Evolutionary conservation across 139 green algal species (phyloP).

Genomic region (Pseudopediastrum boryanum): DNA sequence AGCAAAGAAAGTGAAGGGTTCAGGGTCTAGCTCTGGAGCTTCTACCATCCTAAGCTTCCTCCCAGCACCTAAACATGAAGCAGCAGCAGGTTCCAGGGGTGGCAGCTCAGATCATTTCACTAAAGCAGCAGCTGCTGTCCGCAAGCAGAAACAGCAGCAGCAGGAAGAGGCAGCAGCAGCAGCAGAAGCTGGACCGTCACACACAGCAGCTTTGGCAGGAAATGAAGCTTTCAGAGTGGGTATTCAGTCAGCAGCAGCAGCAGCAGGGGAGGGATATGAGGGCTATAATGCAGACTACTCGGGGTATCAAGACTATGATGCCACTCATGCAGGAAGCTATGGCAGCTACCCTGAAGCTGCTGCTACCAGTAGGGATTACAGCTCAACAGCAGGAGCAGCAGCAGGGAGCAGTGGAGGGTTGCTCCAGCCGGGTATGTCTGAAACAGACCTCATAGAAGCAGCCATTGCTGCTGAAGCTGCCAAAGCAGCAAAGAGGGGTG

Average conservation of each 20-base stretch:
- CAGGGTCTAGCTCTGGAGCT: slow-evolving; percentile 14
- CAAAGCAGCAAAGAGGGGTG: slow-evolving; percentile 39
- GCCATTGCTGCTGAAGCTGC: slow-evolving; percentile 56
- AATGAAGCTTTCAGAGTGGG: slow-evolving; percentile 44
- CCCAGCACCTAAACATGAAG: slow-evolving; percentile 63
- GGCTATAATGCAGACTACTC: no score
- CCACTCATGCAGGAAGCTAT: no score
- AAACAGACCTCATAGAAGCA: slow-evolving; percentile 48
- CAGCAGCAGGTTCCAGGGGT: not conserved
- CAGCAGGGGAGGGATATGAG: no score
- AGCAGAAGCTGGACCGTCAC: not conserved
- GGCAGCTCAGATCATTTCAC: no score
- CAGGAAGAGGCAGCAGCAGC: slow-evolving; percentile 8
- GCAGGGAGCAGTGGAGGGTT: no score
- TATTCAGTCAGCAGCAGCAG: not conserved
- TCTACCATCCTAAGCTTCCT: slow-evolving; percentile 59
- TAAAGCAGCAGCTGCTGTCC: slow-evolving; percentile 6
- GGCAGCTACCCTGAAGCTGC: not conserved
- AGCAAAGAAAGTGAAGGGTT: slow-evolving; percentile 36
- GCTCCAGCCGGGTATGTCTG: no score
- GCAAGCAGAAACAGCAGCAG: not conserved
- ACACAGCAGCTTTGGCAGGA: not conserved
- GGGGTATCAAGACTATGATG: no score
- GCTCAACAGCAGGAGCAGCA: slow-evolving; percentile 23
- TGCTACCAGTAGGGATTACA: not conserved